Conservation (phyloP, 768 basidiomycete species). For the Pulveroboletus sp. region DNA sequence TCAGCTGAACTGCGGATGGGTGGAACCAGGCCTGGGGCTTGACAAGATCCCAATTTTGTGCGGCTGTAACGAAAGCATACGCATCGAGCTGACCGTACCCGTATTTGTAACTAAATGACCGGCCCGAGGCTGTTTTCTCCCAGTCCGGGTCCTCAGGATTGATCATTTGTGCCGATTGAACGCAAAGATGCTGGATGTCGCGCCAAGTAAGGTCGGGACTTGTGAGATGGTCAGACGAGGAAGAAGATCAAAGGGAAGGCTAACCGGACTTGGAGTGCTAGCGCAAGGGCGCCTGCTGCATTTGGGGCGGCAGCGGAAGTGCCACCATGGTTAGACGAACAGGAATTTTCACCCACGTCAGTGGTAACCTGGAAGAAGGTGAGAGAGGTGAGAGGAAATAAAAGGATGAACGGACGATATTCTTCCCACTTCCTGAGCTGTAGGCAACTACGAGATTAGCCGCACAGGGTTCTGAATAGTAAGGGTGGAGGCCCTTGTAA, state of each 20-base stretch:
- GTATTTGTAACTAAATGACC: slow-evolving; percentile 83
- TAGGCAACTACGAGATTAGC: slow-evolving; percentile 97
- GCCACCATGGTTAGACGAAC: slow-evolving; percentile 84
- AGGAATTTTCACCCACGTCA: slow-evolving; percentile 82
- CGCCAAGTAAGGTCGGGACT: slow-evolving; percentile 95
- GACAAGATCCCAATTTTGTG: slow-evolving; percentile 79
- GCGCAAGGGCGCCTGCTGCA: slow-evolving; percentile 89
- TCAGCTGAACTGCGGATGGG: slow-evolving; percentile 67
- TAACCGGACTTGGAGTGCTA: slow-evolving; percentile 85
- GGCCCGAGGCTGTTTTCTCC: slow-evolving; percentile 65
- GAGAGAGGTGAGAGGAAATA: slow-evolving; percentile 10
- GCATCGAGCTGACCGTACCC: slow-evolving; percentile 91
- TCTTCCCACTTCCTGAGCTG: slow-evolving; percentile 90
- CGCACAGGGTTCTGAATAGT: slow-evolving; percentile 96
- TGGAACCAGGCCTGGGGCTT: slow-evolving; percentile 94
- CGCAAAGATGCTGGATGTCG: slow-evolving; percentile 88
- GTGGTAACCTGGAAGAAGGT: slow-evolving; percentile 76
- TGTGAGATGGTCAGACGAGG: slow-evolving; percentile 26
- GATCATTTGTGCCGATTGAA: slow-evolving; percentile 71
- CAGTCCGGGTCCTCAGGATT: slow-evolving; percentile 93
- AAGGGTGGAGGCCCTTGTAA: slow-evolving; percentile 89
- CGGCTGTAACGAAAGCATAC: slow-evolving; percentile 75
- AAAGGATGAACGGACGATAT: slow-evolving; percentile 65
- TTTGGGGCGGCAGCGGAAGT: slow-evolving; percentile 98
- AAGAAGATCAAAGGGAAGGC: slow-evolving; percentile 18